A percentile compares a stretch with the other conserved stretches of the same genome.
These are phyloP conservation scores for Ogataea wickerhamii DNA, from an alignment of 805 yeast genomes.

Conservation along the genomic window DNA sequence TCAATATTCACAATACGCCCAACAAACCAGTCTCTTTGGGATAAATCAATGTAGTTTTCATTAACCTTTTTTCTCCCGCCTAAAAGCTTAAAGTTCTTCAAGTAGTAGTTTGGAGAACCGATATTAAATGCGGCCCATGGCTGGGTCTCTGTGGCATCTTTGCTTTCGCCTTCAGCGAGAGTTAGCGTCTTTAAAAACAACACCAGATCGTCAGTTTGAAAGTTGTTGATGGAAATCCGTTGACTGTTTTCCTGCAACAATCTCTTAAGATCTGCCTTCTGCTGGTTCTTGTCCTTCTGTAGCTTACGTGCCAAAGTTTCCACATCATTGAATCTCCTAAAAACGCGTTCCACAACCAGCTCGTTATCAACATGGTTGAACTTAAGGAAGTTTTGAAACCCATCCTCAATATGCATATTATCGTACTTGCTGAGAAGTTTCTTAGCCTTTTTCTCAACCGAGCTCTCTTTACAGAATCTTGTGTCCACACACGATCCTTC, in stretches of 20 bases:
- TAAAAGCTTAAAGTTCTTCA: slow-evolving; percentile 39
- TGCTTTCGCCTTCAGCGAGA: slow-evolving; percentile 7
- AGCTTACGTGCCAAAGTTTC: slow-evolving; percentile 84
- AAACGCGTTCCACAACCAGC: slow-evolving; percentile 38
- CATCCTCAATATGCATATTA: slow-evolving; percentile 25
- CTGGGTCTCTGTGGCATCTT: slow-evolving; percentile 22
- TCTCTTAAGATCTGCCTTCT: slow-evolving; percentile 44
- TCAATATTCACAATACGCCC: slow-evolving; percentile 63
- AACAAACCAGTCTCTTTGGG: slow-evolving; percentile 76
- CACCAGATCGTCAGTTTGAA: slow-evolving; percentile 72
- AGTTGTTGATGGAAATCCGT: slow-evolving; percentile 64
- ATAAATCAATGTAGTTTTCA: slow-evolving; percentile 22
- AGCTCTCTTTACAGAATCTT: slow-evolving; percentile 20
- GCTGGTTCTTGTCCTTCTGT: slow-evolving; percentile 63
- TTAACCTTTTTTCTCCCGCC: slow-evolving; percentile 4
- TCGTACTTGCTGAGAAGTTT: slow-evolving; percentile 16
- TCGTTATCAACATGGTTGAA: slow-evolving; percentile 25
- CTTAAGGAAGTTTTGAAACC: slow-evolving; percentile 32
- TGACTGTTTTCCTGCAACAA: slow-evolving; percentile 36
- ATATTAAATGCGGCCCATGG: slow-evolving; percentile 96
- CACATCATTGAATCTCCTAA: slow-evolving; percentile 81
- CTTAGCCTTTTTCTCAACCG: slow-evolving; percentile 21
- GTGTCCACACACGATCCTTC: slow-evolving; percentile 11
- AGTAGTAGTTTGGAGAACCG: slow-evolving; percentile 80
- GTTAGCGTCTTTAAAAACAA: slow-evolving; percentile 71